Evolutionary conservation across 2,329 filamentous ascomycete genomes (phyloP).

Genomic region (Aspergillus floridensis): DNA sequence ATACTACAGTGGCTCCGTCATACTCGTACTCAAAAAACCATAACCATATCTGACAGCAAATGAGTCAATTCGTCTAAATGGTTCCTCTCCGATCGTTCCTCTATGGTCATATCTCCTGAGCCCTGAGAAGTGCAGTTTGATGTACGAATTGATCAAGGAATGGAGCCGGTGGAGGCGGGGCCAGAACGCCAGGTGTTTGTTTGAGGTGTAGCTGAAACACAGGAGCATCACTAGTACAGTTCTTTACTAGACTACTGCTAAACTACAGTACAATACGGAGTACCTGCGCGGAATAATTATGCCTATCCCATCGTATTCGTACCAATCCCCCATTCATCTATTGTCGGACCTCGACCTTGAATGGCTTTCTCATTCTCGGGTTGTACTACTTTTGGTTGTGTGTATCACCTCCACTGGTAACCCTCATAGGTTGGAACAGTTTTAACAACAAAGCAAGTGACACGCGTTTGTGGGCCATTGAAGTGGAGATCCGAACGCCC

Average conservation of each 20-base stretch:
- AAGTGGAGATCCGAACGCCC: conserved; percentile 7
- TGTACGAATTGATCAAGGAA: neutral
- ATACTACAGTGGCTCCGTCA: no score
- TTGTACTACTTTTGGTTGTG: conserved; percentile 1
- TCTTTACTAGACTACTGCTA: no score
- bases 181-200: conserved; percentile 13
- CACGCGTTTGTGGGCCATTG: conserved; percentile 35
- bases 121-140: neutral
- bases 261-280: neutral
- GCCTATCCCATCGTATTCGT: neutral
- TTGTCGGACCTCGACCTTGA: neutral
- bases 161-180: conserved; percentile 9
- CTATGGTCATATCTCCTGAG: neutral
- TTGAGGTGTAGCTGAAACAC: conserved; percentile 18
- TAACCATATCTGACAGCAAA: neutral
- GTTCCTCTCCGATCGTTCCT: neutral
- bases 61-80: neutral
- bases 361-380: neutral
- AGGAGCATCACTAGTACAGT: conserved; percentile 4
- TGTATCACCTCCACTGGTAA: neutral
- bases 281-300: no score
- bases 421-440: conserved; percentile 1
- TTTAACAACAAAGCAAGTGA: conserved; percentile 21
- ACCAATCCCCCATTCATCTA: neutral
- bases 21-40: no score